Conservation (phyloP, 768 basidiomycete species). For the Rhodocollybia butyracea region DNA sequence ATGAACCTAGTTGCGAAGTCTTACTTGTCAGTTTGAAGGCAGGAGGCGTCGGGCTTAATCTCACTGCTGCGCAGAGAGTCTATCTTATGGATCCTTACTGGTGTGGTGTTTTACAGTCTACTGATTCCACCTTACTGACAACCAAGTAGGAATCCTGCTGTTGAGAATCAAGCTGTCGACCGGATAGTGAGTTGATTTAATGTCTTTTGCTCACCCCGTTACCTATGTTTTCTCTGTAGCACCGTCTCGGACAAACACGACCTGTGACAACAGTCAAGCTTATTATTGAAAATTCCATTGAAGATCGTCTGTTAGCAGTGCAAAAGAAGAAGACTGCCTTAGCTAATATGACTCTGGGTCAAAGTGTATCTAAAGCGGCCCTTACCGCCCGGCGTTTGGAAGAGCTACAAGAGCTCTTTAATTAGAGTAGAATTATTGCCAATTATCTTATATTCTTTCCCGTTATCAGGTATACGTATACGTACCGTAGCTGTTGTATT, state of each 20-base stretch:
- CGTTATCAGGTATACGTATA: neutral
- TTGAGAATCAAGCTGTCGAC: conserved; percentile 97
- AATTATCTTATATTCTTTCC: neutral
- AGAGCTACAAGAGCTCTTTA: conserved; percentile 78
- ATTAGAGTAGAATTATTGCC: conserved; percentile 1
- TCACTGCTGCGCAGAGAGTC: conserved; percentile 90
- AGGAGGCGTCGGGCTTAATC: conserved; percentile 94
- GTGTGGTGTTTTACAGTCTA: conserved; percentile 34
- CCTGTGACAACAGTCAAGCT: conserved; percentile 91
- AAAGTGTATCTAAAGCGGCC: conserved; percentile 85
- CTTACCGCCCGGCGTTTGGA: conserved; percentile 84
- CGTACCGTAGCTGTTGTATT: neutral
- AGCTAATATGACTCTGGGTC: conserved; percentile 90
- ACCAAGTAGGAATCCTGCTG: conserved; percentile 81
- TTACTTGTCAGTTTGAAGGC: conserved; percentile 94
- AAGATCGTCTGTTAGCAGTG: conserved; percentile 87
- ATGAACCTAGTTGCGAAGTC: conserved; percentile 89
- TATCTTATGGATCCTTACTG: conserved; percentile 98
- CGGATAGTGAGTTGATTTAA: conserved; percentile 68
- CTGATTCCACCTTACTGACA: conserved; percentile 5
- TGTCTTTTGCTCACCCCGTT: neutral
- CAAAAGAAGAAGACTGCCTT: conserved; percentile 93
- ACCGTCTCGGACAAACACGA: conserved; percentile 91
- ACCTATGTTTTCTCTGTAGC: conserved; percentile 42
- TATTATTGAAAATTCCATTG: conserved; percentile 93